These are phyloP conservation scores for Aechmea fasciata DNA, from an alignment of 176 grass and related monocot genomes.

Conservation along the genomic window DNA sequence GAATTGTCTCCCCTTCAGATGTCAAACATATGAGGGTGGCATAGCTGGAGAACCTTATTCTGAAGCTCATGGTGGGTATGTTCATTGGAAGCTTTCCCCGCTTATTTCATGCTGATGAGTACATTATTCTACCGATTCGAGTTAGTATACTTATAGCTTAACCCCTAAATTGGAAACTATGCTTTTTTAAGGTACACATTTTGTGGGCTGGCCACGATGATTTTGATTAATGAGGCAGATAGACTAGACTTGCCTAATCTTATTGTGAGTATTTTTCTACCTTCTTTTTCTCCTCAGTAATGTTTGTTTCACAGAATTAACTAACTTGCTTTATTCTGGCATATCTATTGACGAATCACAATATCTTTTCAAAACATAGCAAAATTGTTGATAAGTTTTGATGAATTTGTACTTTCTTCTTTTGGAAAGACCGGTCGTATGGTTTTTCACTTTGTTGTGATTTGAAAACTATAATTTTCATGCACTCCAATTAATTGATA, in stretches of 20 bases:
- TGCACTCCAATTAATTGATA: not conserved
- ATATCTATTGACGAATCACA: too few relatives aligned
- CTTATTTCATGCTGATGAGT: not conserved
- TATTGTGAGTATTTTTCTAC: constrained; percentile 44
- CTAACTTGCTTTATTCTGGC: too few relatives aligned
- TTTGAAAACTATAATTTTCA: not conserved
- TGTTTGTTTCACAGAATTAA: not conserved
- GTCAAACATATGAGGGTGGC: constrained; percentile 99
- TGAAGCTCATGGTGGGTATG: constrained; percentile 99
- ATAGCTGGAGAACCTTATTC: constrained; percentile 85
- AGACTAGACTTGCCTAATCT: constrained; percentile 72
- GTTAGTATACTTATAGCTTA: not conserved
- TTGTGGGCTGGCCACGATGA: constrained; percentile 85
- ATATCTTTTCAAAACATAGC: too few relatives aligned
- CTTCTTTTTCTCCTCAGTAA: constrained; percentile 17
- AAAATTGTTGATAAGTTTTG: not conserved
- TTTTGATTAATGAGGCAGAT: constrained; percentile 79
- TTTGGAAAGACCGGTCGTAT: not conserved
- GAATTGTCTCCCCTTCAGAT: constrained; percentile 33
- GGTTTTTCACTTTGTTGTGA: not conserved
- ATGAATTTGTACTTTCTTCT: not conserved
- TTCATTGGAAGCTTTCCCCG: constrained; percentile 25
- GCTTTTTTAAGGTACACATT: constrained; percentile 80
- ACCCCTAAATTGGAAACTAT: constrained; percentile 14
- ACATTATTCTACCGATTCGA: constrained; percentile 10